Evolutionary conservation across 176 grass and related monocot genomes (phyloP).

Genomic region (Thinopyrum elongatum): DNA sequence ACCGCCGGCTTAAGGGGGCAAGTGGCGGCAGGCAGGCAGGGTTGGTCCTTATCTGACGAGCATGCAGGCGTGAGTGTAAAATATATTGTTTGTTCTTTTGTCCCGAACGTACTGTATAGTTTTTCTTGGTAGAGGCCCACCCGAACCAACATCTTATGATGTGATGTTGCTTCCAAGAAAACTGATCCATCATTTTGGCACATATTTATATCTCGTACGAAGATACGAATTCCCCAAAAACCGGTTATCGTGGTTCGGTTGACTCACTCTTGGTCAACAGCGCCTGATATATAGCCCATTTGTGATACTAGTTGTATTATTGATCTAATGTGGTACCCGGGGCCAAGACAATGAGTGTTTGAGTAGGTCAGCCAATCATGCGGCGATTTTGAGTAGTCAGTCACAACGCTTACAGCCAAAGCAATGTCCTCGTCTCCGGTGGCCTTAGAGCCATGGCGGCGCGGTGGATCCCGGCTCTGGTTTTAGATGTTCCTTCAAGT

Average conservation of each 20-base stretch:
- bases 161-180: neutral
- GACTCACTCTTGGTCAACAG: neutral
- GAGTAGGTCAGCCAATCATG: conserved; percentile 25
- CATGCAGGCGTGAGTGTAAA: neutral
- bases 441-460: too few relatives aligned
- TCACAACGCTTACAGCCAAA: conserved; percentile 5
- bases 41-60: neutral
- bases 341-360: neutral
- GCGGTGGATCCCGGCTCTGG: too few relatives aligned
- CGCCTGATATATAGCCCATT: neutral
- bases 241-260: neutral
- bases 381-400: neutral
- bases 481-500: too few relatives aligned
- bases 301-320: neutral
- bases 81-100: too few relatives aligned
- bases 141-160: neutral
- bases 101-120: too few relatives aligned
- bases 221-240: neutral
- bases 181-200: neutral
- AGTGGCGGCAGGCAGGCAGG: neutral
- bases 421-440: neutral
- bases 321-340: neutral
- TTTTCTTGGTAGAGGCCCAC: too few relatives aligned
- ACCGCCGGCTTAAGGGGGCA: neutral
- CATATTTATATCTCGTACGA: neutral